Evolutionary conservation across 495 filamentous ascomycete genomes (phyloP).

Genomic region (Trichoderma asperelloides): DNA sequence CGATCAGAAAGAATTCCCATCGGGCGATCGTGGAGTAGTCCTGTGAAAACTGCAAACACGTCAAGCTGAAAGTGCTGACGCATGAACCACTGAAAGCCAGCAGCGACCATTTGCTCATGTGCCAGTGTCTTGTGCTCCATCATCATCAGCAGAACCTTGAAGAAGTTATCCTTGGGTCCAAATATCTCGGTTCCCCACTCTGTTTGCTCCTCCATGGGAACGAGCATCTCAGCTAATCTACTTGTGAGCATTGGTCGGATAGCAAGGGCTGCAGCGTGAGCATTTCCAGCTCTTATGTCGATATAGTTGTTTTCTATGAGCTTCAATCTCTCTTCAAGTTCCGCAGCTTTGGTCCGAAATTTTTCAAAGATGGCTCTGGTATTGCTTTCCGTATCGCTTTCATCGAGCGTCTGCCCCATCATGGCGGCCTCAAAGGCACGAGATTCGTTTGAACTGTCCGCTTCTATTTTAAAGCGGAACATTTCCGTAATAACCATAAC

Average conservation of each 20-base stretch:
- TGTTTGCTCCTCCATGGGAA: constrained; percentile 33
- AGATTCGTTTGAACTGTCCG: constrained; percentile 13
- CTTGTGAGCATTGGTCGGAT: constrained; percentile 35
- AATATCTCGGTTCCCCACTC: constrained; percentile 31
- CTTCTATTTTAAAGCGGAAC: constrained; percentile 38
- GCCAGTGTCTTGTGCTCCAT: constrained; percentile 35
- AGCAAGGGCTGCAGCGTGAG: constrained; percentile 47
- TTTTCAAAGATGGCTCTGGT: constrained; percentile 22
- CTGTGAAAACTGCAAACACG: constrained; percentile 43
- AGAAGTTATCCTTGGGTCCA: constrained; percentile 36
- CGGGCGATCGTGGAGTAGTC: constrained; percentile 40
- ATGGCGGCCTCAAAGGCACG: constrained; percentile 31
- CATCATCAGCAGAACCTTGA: constrained; percentile 33
- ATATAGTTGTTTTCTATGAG: constrained; percentile 46
- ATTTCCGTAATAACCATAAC: constrained; percentile 40
- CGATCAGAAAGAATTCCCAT: constrained; percentile 42
- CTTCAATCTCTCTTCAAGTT: constrained; percentile 32
- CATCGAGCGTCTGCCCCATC: constrained; percentile 21
- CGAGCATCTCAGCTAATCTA: constrained; percentile 36
- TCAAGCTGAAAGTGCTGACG: constrained; percentile 42
- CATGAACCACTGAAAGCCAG: constrained; percentile 43
- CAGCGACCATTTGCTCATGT: constrained; percentile 27
- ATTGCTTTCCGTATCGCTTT: constrained; percentile 23
- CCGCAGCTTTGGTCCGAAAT: constrained; percentile 41
- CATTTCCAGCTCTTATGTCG: constrained; percentile 48